phyloP scores from a whole-genome alignment of 208 protist genomes.

The Willaertia magna region DNA sequence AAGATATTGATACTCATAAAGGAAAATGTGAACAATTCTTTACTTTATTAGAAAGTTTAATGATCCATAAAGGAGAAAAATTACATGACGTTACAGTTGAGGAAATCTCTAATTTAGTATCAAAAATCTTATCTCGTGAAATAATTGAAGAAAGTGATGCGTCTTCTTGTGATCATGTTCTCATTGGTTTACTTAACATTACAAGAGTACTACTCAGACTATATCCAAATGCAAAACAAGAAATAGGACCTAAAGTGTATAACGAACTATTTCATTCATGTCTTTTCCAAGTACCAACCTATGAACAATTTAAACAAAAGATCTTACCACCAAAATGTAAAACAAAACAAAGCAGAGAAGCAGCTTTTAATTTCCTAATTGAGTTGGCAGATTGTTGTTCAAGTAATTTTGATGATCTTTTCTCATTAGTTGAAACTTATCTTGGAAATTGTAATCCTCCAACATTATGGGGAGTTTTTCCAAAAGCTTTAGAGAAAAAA shows the following conservation, averaged over 20 bases:
- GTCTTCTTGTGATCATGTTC: not conserved
- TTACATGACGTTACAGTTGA: not conserved
- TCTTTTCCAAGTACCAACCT: not conserved
- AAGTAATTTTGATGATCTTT: not conserved
- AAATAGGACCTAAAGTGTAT: not conserved
- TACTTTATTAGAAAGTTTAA: not conserved
- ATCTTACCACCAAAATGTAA: not conserved
- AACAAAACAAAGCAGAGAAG: not conserved
- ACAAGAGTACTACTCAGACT: not conserved
- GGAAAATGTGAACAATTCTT: not conserved
- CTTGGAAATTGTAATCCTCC: not conserved
- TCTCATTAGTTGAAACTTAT: not conserved
- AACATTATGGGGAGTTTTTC: not conserved
- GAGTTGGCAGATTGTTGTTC: not conserved
- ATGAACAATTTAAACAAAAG: not conserved
- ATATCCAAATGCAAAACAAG: not conserved
- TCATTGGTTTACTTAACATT: constrained; percentile 5
- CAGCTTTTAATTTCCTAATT: not conserved
- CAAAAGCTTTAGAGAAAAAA: not conserved
- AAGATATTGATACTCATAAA: not conserved
- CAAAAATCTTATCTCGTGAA: not conserved
- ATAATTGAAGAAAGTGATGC: not conserved
- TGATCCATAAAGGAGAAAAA: not conserved
- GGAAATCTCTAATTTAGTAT: not conserved
- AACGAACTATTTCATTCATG: not conserved